Evolutionary conservation across 129 eudicot species (phyloP).

Genomic region (Centrapalus pauciflorus): DNA sequence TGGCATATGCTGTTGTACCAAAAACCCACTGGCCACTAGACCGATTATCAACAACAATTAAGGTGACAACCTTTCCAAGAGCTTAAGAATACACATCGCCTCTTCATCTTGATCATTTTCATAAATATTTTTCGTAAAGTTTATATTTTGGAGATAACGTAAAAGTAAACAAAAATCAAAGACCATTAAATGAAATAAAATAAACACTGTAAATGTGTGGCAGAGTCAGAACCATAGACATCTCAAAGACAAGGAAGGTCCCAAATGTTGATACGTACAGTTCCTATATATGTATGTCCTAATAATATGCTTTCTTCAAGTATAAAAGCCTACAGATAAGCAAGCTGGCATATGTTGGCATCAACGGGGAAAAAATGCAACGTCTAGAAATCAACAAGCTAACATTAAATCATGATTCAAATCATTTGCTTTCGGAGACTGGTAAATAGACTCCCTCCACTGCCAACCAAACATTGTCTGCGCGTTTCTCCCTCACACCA

Average conservation of each 20-base stretch:
- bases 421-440: slow-evolving; percentile 47
- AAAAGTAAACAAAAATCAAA: not conserved
- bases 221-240: not conserved
- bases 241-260: too few species aligned
- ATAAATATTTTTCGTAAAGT: too few species aligned
- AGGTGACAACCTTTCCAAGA: too few species aligned
- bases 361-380: not conserved
- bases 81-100: too few species aligned
- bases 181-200: not conserved
- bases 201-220: not conserved
- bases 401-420: not conserved
- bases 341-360: not conserved
- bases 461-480: slow-evolving; percentile 93
- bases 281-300: not conserved
- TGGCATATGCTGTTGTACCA: too few species aligned
- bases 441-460: slow-evolving; percentile 98
- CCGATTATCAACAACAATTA: too few species aligned
- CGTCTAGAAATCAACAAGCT: slow-evolving; percentile 1
- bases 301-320: not conserved
- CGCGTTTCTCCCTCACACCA: slow-evolving; percentile 70
- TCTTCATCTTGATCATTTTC: too few species aligned
- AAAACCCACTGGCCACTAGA: too few species aligned
- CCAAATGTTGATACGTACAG: slow-evolving; percentile 18
- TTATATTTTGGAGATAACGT: too few species aligned
- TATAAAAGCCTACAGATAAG: slow-evolving; percentile 14